Conservation (phyloP, 805 yeast genomes). For the Candida xiaguanensis region DNA sequence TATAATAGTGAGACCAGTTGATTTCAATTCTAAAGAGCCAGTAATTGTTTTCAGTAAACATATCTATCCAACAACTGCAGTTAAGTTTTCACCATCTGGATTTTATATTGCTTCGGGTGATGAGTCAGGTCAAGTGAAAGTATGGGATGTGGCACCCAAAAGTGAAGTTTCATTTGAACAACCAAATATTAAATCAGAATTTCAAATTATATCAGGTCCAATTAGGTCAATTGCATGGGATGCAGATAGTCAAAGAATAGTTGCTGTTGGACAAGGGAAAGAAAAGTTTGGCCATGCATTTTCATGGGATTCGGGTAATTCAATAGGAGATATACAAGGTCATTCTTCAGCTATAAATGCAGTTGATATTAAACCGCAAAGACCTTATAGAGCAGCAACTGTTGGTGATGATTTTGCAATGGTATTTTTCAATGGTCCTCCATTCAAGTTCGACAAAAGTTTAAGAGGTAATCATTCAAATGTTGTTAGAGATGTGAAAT, state of each 20-base stretch:
- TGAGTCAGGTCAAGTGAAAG: conserved; percentile 79
- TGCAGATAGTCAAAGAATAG: conserved; percentile 75
- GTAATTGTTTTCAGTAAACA: conserved; percentile 72
- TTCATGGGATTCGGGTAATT: conserved; percentile 91
- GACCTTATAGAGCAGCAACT: conserved; percentile 93
- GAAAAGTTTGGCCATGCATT: conserved; percentile 91
- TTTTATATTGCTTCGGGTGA: conserved; percentile 91
- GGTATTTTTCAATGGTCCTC: conserved; percentile 88
- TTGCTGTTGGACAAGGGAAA: conserved; percentile 93
- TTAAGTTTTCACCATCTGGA: conserved; percentile 85
- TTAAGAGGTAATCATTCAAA: conserved; percentile 73
- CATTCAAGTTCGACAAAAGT: conserved; percentile 78
- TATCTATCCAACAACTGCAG: conserved; percentile 69
- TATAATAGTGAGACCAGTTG: conserved; percentile 64
- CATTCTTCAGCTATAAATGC: conserved; percentile 82
- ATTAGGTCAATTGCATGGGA: conserved; percentile 90
- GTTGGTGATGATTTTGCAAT: conserved; percentile 85
- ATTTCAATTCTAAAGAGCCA: conserved; percentile 42
- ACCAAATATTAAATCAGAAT: conserved; percentile 71
- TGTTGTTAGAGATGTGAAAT: conserved; percentile 76
- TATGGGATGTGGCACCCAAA: conserved; percentile 66
- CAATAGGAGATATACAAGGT: conserved; percentile 95
- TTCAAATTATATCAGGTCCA: conserved; percentile 73
- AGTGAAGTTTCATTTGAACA: conserved; percentile 40
- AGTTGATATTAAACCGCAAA: conserved; percentile 74